Base-by-base conservation (phyloP, 257 asterid species). In the Fraxinus anomala region DNA sequence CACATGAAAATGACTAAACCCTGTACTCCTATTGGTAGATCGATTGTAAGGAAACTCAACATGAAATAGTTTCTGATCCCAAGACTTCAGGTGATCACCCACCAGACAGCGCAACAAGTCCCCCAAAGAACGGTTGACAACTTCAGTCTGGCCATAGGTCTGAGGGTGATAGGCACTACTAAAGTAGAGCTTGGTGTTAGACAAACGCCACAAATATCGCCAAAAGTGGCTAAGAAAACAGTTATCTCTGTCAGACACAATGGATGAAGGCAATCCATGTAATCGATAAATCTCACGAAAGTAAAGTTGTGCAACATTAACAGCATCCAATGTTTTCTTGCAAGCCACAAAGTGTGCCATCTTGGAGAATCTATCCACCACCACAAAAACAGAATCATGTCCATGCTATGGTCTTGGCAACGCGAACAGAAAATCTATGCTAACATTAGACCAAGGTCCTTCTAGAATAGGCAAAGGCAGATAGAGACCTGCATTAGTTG, bases 351-450 rank as follows among this genome's bases (percentile, higher is more conserved):
- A 70, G 23, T 28, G 31, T 1, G 1, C 31, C 31, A 28, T 28
- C 2, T 28, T 28, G 31, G 31, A 28, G 31, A 28, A 73, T 0
- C 68, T 21, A 28, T 73, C 68, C 13, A 49, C 76, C 26, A 33
- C 36, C 36, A 33, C 36, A 33, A 33, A 33, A 33, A 33, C 4
- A 33, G 36, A 33, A 33, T 33, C 51, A 16, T 26, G n/a, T 1
- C 69, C 51, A 0, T 16, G 65, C 3, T 63, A 70, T 0, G 74
- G n/a, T 61, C 68, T 39, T 2, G 78, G 69, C 26, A 79, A 79
- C 0, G 77, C 77, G 12, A 72, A 49, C 21, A 79, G 10, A 5
- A 79, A 79, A 8, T 79, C 78, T 59, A 73, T 79, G 1, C 40
- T 24, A 5, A 74, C n/a, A 14, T 74, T 51, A 8, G 51, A 44